Percentiles rank a stretch among this genome's conserved stretches.
Conservation (phyloP, 352 stramenopile species). For the Pythium utonaiense region DNA sequence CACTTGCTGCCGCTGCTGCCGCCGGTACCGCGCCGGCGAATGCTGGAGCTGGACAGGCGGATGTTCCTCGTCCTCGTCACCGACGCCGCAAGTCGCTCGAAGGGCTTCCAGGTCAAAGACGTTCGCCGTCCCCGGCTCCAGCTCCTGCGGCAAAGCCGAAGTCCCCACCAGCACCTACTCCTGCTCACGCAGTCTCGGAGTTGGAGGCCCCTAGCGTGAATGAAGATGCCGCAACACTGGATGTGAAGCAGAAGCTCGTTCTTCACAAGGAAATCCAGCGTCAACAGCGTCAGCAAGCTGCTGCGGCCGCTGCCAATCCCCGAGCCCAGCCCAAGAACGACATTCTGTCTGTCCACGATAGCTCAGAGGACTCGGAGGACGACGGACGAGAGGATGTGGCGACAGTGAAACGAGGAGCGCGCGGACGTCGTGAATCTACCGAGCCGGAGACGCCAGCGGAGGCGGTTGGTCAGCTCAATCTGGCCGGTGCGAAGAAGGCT, state of each 20-base stretch:
- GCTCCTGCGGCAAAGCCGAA: conserved; percentile 12
- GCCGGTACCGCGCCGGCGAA: not conserved
- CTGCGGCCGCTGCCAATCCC: conserved; percentile 22
- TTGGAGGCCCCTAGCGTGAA: conserved; percentile 29
- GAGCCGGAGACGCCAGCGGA: conserved; percentile 35
- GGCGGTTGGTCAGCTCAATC: conserved; percentile 54
- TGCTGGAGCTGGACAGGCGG: not conserved
- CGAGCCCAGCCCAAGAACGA: conserved; percentile 24
- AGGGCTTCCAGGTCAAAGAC: not conserved
- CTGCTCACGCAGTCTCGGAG: not conserved
- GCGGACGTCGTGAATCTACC: conserved; percentile 38
- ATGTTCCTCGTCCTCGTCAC: not conserved
- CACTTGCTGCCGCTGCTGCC: not conserved
- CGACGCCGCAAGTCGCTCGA: conserved; percentile 9
- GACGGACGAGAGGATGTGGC: conserved; percentile 34
- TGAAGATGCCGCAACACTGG: conserved; percentile 48
- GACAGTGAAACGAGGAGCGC: conserved; percentile 40
- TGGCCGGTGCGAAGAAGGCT: conserved; percentile 66
- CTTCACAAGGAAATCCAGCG: conserved; percentile 45
- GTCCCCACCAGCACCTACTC: conserved; percentile 14
- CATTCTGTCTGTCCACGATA: conserved; percentile 16
- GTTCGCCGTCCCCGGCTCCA: not conserved
- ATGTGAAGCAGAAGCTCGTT: conserved; percentile 53
- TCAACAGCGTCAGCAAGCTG: conserved; percentile 32
- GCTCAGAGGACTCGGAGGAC: conserved; percentile 22